Percentiles rank a stretch among this genome's conserved stretches.
These are phyloP conservation scores for Xylariomycetidae sp. DNA, from an alignment of 2,329 filamentous ascomycete genomes.

Conservation along the genomic window DNA sequence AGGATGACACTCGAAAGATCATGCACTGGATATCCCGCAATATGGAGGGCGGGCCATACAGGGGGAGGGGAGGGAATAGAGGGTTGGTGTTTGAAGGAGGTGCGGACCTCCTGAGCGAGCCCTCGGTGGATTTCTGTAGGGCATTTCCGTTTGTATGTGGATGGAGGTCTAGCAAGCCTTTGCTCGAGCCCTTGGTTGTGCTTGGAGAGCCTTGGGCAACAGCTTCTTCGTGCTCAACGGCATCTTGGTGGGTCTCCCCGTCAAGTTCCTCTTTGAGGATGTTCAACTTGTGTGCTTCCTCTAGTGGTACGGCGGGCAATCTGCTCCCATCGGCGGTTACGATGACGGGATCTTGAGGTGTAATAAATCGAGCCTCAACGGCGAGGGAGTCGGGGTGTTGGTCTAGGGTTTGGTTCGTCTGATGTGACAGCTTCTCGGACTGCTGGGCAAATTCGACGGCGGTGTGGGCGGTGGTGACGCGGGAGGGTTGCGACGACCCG, in stretches of 20 bases:
- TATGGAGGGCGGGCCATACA: constrained; percentile 71
- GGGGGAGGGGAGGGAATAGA: constrained; percentile 77
- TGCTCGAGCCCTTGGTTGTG: constrained; percentile 11
- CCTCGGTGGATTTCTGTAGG: constrained; percentile 40
- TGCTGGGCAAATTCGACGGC: constrained; percentile 58
- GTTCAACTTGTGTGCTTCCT: constrained; percentile 69
- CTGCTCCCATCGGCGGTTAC: constrained; percentile 62
- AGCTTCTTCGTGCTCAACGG: constrained; percentile 21
- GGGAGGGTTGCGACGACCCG: constrained; percentile 12
- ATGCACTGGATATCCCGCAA: constrained; percentile 62
- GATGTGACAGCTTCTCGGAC: constrained; percentile 51
- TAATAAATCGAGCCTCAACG: constrained; percentile 60
- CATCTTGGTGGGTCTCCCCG: constrained; percentile 19
- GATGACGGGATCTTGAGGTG: constrained; percentile 67
- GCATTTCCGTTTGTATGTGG: constrained; percentile 27
- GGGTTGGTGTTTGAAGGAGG: constrained; percentile 70
- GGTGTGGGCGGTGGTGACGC: constrained; percentile 28
- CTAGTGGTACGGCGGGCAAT: constrained; percentile 63
- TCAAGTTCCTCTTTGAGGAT: constrained; percentile 48
- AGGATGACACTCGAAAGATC: constrained; percentile 62
- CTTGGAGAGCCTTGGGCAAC: constrained; percentile 4
- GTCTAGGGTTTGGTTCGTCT: constrained; percentile 24
- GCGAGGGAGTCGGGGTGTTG: constrained; percentile 44
- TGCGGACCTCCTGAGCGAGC: constrained; percentile 41
- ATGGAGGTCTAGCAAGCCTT: constrained; percentile 6